Evolutionary conservation across 768 basidiomycete species (phyloP).

Genomic region (Calocybe gangraenosa): DNA sequence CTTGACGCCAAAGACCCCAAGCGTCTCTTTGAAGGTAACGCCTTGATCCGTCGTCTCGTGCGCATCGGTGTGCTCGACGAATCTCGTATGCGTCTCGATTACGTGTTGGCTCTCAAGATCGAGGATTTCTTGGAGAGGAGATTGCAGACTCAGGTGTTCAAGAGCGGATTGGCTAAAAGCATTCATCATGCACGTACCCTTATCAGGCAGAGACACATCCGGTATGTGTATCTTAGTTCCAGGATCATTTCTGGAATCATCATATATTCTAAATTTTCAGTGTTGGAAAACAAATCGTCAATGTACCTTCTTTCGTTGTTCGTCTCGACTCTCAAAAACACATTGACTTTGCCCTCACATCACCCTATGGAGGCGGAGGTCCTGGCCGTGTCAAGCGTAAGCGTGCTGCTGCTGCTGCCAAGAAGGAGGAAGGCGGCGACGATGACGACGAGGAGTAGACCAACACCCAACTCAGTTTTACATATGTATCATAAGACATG

Average conservation of each 20-base stretch:
- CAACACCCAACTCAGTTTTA: constrained; percentile 1
- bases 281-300: constrained; percentile 99
- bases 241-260: not conserved
- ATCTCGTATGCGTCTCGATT: constrained; percentile 98
- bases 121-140: constrained; percentile 99
- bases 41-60: constrained; percentile 91
- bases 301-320: constrained; percentile 97
- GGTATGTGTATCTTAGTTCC: constrained; percentile 44
- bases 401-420: constrained; percentile 89
- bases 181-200: constrained; percentile 99
- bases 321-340: constrained; percentile 99
- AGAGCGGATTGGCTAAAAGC: constrained; percentile 94
- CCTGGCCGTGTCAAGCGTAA: constrained; percentile 98
- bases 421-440: constrained; percentile 86
- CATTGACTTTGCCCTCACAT: constrained; percentile 98
- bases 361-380: constrained; percentile 93
- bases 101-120: constrained; percentile 98
- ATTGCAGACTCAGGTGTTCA: constrained; percentile 99
- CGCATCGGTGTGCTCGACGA: constrained; percentile 99
- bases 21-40: constrained; percentile 99
- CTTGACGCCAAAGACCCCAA: constrained; percentile 99
- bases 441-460: constrained; percentile 85
- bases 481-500: constrained; percentile 16
- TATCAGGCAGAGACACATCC: constrained; percentile 98
- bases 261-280: constrained; percentile 30